A percentile compares a stretch with the other conserved stretches of the same genome.
Conservation (phyloP, 116 monocot species). For the Zostera marina region DNA sequence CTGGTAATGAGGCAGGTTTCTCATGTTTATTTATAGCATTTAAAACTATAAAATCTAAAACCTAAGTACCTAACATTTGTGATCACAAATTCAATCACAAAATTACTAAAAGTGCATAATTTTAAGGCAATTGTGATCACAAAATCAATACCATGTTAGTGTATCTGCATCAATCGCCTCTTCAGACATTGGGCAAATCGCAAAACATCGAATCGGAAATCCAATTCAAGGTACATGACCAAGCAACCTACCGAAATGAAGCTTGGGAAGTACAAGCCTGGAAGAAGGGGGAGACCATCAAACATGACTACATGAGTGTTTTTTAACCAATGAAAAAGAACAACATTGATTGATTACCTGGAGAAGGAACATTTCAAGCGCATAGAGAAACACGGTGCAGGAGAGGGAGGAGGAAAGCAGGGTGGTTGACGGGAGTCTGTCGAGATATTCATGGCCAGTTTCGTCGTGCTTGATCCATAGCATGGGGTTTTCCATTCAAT, state of each 20-base stretch:
- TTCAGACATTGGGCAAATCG: constrained; percentile 41
- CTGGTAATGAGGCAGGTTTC: too few species aligned
- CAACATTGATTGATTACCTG: constrained; percentile 22
- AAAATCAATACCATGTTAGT: constrained; percentile 13
- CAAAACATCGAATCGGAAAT: constrained; percentile 76
- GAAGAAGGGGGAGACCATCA: not conserved
- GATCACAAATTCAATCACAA: too few species aligned
- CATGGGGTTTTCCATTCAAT: constrained; percentile 21
- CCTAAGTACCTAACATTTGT: too few species aligned
- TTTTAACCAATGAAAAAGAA: not conserved
- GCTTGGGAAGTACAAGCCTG: constrained; percentile 68
- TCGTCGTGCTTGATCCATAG: constrained; percentile 48
- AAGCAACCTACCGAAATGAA: constrained; percentile 54
- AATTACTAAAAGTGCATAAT: not conserved
- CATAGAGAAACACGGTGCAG: constrained; percentile 77
- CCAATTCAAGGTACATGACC: constrained; percentile 69
- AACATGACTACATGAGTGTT: too few species aligned
- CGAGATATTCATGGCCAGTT: constrained; percentile 33
- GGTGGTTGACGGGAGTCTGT: constrained; percentile 30
- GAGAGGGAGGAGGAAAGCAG: constrained; percentile 49
- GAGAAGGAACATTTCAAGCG: constrained; percentile 64
- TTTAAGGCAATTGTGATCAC: not conserved
- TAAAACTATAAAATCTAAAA: too few species aligned
- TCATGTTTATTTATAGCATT: too few species aligned
- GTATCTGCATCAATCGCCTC: constrained; percentile 23